Percentiles rank a stretch among this genome's conserved stretches.
Evolutionary conservation across 208 protist species (phyloP).

Genomic region (Leishmania martiniquensis): DNA sequence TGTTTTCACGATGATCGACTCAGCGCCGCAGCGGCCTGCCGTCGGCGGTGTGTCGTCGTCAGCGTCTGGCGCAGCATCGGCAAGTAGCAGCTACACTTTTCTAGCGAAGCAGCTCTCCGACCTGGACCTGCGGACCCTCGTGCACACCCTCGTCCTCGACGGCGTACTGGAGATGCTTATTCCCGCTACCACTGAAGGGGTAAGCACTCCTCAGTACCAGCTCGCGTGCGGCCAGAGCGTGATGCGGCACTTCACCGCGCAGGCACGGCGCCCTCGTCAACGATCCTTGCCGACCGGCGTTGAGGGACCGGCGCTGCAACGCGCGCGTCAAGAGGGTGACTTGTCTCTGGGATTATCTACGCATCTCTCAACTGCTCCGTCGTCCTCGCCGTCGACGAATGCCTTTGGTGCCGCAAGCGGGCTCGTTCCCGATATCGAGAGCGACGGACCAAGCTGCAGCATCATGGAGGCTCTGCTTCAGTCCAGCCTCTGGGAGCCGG

Average conservation of each 20-base stretch:
- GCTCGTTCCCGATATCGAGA: constrained; percentile 12
- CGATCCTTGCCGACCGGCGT: neutral
- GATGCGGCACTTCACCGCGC: constrained; percentile 73
- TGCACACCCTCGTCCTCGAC: constrained; percentile 72
- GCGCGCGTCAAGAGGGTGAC: constrained; percentile 8
- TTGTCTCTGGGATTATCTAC: neutral
- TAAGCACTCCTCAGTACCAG: constrained; percentile 48
- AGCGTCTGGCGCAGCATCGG: neutral
- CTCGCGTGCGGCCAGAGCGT: constrained; percentile 58
- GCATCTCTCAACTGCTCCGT: neutral
- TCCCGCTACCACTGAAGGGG: constrained; percentile 15
- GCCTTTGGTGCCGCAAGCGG: neutral
- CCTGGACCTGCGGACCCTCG: constrained; percentile 60
- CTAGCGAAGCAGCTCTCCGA: constrained; percentile 33
- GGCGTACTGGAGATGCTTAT: constrained; percentile 68
- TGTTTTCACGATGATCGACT: constrained; percentile 28
- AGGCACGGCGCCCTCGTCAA: constrained; percentile 6
- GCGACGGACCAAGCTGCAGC: constrained; percentile 8
- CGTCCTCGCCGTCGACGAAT: neutral
- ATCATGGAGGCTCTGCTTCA: constrained; percentile 11
- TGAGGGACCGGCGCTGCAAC: constrained; percentile 1
- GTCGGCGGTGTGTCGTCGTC: neutral
- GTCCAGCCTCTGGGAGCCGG: constrained; percentile 30
- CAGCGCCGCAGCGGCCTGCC: constrained; percentile 5
- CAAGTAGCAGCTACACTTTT: neutral